Conservation (phyloP, 352 stramenopile genomes). For the Pseudoperonospora humuli region DNA sequence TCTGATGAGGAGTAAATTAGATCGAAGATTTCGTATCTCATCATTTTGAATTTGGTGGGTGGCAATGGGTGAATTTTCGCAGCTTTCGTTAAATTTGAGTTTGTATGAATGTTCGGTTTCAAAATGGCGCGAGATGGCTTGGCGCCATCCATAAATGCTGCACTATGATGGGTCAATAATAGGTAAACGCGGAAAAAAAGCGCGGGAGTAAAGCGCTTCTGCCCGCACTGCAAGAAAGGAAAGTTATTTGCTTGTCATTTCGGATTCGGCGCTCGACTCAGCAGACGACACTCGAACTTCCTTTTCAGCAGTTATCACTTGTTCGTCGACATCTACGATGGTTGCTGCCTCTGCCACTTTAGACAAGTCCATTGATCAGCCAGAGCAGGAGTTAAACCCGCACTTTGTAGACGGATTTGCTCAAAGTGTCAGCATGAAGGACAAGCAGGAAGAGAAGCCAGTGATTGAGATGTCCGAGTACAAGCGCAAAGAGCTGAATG, state of each 20-base stretch:
- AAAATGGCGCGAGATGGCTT: conserved; percentile 11
- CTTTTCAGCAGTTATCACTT: too few species aligned
- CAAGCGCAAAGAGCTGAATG: conserved; percentile 83
- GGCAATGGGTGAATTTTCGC: conserved; percentile 1
- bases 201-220: too few species aligned
- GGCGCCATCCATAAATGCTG: neutral
- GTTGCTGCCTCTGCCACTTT: conserved; percentile 22
- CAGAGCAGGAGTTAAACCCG: conserved; percentile 21
- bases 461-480: conserved; percentile 67
- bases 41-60: conserved; percentile 3
- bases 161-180: conserved; percentile 3
- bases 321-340: conserved; percentile 20
- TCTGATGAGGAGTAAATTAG: conserved; percentile 69
- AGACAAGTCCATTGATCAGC: conserved; percentile 21
- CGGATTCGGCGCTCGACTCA: conserved; percentile 21
- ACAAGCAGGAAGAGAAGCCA: conserved; percentile 16
- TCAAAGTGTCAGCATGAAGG: conserved; percentile 14
- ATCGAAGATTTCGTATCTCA: neutral
- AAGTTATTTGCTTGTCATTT: conserved; percentile 21
- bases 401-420: conserved; percentile 18
- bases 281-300: too few species aligned
- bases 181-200: conserved; percentile 10
- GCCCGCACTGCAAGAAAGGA: too few species aligned
- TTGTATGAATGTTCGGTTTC: conserved; percentile 2
- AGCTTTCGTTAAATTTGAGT: neutral